Conservation (phyloP, 2,329 filamentous ascomycete genomes). For the Phialocephala subalpina region DNA sequence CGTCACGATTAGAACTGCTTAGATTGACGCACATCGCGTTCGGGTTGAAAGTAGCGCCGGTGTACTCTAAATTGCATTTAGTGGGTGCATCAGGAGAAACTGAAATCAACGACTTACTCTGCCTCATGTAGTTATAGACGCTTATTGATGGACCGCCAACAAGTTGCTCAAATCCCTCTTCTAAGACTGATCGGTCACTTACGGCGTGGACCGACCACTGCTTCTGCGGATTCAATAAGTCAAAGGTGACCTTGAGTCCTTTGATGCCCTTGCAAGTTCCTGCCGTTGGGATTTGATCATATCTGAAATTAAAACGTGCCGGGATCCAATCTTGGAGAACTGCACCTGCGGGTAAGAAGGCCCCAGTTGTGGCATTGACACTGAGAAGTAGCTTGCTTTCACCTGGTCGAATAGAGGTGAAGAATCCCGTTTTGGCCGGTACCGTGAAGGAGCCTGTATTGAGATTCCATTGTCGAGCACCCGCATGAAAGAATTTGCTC, state of each 20-base stretch:
- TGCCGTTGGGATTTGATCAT: neutral
- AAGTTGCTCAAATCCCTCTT: neutral
- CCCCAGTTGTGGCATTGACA: conserved; percentile 22
- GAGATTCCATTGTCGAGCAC: neutral
- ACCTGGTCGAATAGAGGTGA: conserved; percentile 29
- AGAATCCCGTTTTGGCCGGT: conserved; percentile 21
- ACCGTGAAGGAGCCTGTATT: neutral
- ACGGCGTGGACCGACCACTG: neutral
- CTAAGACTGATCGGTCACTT: neutral
- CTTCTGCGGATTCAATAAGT: neutral
- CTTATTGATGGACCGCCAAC: neutral
- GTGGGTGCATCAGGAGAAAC: neutral
- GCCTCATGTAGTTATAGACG: neutral
- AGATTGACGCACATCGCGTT: conserved; percentile 20
- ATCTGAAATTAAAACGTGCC: neutral
- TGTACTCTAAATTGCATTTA: neutral
- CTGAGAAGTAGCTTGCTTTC: conserved; percentile 24
- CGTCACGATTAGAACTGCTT: neutral
- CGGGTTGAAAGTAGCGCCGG: neutral
- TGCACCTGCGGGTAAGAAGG: conserved; percentile 23
- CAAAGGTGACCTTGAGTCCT: conserved; percentile 1
- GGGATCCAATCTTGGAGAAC: conserved; percentile 16
- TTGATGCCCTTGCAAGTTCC: neutral
- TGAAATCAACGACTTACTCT: neutral
- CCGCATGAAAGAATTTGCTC: neutral